These are phyloP conservation scores for Coemansia sp. DNA, from an alignment of 192 early-diverging fungal genomes.

Conservation along the genomic window DNA sequence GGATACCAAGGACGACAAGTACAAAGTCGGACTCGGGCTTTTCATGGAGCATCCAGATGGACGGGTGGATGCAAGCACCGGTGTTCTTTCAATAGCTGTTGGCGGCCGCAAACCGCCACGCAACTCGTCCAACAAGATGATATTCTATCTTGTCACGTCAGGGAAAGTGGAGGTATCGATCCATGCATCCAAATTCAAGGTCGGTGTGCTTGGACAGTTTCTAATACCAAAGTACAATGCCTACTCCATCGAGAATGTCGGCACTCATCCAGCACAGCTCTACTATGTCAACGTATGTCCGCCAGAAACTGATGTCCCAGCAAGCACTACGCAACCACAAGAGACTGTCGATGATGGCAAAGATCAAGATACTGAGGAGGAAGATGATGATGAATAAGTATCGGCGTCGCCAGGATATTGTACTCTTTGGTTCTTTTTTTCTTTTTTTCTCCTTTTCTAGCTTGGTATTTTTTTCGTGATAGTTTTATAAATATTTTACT, in stretches of 20 bases:
- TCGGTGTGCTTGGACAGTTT: slow-evolving; percentile 46
- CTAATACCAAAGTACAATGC: slow-evolving; percentile 34
- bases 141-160: slow-evolving; percentile 42
- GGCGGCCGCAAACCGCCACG: slow-evolving; percentile 36
- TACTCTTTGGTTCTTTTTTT: neutral
- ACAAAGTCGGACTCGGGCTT: slow-evolving; percentile 31
- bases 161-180: slow-evolving; percentile 41
- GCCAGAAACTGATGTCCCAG: neutral
- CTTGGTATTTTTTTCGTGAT: neutral
- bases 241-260: slow-evolving; percentile 42
- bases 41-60: slow-evolving; percentile 20
- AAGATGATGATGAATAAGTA: neutral
- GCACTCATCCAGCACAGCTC: slow-evolving; percentile 49
- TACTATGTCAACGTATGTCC: slow-evolving; percentile 36
- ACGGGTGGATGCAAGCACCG: slow-evolving; percentile 20
- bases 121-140: slow-evolving; percentile 12
- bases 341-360: neutral
- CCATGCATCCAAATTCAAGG: slow-evolving; percentile 26
- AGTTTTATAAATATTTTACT: neutral
- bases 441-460: neutral
- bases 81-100: slow-evolving; percentile 28
- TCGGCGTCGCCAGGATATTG: no score
- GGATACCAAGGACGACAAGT: slow-evolving; percentile 17
- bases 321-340: neutral
- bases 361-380: neutral